Conservation (phyloP, 1,284 basidiomycete species). For the Garcileccinum viscosum region DNA sequence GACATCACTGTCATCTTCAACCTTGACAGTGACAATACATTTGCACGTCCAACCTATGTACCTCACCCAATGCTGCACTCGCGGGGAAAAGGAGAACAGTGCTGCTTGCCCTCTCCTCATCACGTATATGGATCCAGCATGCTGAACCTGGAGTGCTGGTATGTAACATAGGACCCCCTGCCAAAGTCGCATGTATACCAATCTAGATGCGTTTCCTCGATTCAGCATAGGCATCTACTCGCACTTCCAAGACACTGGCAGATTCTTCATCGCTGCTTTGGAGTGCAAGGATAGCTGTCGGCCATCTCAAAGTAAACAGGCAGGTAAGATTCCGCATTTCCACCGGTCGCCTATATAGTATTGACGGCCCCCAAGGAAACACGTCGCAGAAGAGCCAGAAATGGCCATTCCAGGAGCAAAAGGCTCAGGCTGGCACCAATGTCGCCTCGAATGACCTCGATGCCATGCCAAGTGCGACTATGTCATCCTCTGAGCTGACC, state of each 20-base stretch:
- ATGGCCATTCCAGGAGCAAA: conserved; percentile 49
- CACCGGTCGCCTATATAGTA: not conserved
- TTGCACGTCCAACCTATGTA: no score
- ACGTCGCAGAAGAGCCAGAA: conserved; percentile 49
- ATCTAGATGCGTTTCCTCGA: conserved; percentile 8
- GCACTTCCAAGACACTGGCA: conserved; percentile 96
- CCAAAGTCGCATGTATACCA: not conserved
- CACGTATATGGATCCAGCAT: no score
- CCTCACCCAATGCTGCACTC: no score
- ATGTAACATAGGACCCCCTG: conserved; percentile 29
- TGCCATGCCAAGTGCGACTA: conserved; percentile 18
- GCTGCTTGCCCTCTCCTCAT: no score
- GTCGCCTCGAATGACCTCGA: conserved; percentile 8
- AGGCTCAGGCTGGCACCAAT: conserved; percentile 49
- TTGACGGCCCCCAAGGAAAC: conserved; percentile 44
- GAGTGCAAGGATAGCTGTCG: conserved; percentile 51
- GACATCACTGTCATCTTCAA: no score
- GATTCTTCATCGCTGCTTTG: conserved; percentile 95
- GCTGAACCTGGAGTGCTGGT: conserved; percentile 77
- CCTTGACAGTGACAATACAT: no score
- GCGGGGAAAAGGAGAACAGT: no score
- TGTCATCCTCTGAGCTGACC: conserved; percentile 14
- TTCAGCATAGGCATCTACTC: conserved; percentile 88
- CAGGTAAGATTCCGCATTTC: conserved; percentile 18
- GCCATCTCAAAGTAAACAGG: conserved; percentile 19